Percentiles rank a stretch among this genome's conserved stretches.
Conservation (phyloP, 495 filamentous ascomycete species). For the Viridothelium virens region DNA sequence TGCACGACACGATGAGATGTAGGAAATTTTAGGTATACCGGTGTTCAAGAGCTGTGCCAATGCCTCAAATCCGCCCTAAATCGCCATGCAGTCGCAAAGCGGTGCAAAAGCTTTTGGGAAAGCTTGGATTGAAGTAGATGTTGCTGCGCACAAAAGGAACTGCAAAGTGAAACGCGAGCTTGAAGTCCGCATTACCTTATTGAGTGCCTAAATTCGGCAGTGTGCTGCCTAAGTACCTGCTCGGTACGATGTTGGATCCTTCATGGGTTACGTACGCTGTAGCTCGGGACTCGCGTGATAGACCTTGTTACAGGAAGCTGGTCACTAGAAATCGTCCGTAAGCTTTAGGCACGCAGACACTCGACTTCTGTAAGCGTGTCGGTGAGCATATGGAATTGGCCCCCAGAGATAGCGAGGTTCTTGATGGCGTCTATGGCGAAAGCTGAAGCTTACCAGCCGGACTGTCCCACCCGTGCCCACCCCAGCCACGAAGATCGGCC, state of each 20-base stretch:
- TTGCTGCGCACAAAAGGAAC: conserved; percentile 1
- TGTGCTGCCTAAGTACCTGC: background rate
- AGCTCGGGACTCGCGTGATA: background rate
- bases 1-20: background rate
- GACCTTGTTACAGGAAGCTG: background rate
- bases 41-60: background rate
- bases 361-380: background rate
- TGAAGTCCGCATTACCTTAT: background rate
- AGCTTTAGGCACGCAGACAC: background rate
- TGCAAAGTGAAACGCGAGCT: background rate
- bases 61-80: conserved; percentile 7
- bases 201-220: background rate
- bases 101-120: background rate
- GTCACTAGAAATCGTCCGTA: background rate
- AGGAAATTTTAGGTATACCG: background rate
- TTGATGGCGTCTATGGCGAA: background rate
- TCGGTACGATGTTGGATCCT: conserved; percentile 1
- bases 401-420: background rate
- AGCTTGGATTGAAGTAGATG: background rate
- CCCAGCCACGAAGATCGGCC: background rate
- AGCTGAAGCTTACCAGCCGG: conserved; percentile 9
- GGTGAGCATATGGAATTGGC: background rate
- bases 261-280: background rate
- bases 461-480: background rate
- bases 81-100: background rate